Evolutionary conservation across 495 filamentous ascomycete genomes (phyloP), one percentile per base, ranked within the genome.

Genomic region (Bacidia gigantensis): DNA sequence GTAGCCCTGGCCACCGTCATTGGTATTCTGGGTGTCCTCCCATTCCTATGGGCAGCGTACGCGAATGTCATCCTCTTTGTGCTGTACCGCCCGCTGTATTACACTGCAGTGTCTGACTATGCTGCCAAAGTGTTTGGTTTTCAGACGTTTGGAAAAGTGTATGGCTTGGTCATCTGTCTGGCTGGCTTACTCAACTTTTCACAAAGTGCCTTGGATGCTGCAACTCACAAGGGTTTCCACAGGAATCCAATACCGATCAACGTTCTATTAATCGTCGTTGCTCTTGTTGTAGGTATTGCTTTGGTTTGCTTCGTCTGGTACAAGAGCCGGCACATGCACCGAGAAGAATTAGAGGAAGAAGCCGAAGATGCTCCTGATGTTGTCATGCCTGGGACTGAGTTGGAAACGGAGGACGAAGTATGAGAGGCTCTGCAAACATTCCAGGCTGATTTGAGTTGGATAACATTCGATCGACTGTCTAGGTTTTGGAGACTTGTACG

Each of bases 101-200:
- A 76, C 49, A 76, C 72, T 11, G 64, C 72, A 1, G 71, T 76
- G 0, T 76, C 72, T 9, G 92, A 98, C 69, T 96, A 94, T 65
- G 72, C 80, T 41, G 89, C 88, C 26, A 96, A 96, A 67, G 90
- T 98, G 26, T 98, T 98, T 64, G 90, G 92, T 7, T 95, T 95
- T 68, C 80, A 79, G 54, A 95, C 89, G 0, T 97, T 96, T 57
- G 90, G 90, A 23, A 95, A 85, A 51, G 87, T 98, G 23, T 96
- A 97, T 63, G 92, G 92, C n/a, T 73, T 89, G 7, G 82, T 95
- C 51, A 96, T 96, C 53, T 95, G 87, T 61, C 63, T 92, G 2
- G 81, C 89, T 1, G 92, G 92, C 3, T 59, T 98, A 11, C 73
- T 89, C 46, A 95, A 94, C 65, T 90, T 98, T 58, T 78, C 74